phyloP scores from a whole-genome alignment of 345 rosid species.

The Bruguiera gymnorhiza region DNA sequence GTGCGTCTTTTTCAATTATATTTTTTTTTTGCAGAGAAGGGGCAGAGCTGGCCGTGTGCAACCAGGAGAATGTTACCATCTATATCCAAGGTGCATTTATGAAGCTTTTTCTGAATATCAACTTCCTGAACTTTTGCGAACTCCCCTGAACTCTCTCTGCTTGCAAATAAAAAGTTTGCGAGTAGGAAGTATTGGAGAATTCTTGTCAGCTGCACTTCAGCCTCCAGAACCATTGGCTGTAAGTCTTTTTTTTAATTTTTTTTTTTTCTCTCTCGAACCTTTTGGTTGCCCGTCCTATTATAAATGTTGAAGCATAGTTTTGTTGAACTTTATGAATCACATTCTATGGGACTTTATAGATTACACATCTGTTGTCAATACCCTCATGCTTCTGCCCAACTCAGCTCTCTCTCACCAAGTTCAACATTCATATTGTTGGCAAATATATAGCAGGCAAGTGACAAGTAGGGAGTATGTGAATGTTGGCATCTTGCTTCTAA shows the following conservation, averaged over 20 bases:
- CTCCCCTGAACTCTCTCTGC: conserved; percentile 98
- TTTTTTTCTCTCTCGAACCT: not conserved
- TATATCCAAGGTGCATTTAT: conserved; percentile 84
- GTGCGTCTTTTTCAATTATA: conserved; percentile 1
- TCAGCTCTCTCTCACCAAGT: not conserved
- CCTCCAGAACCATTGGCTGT: conserved; percentile 88
- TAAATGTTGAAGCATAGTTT: not conserved
- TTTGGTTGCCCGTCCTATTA: not conserved
- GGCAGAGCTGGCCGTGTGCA: conserved; percentile 98
- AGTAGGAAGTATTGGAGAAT: conserved; percentile 83
- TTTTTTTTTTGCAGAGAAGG: conserved; percentile 58
- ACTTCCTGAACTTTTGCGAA: conserved; percentile 97
- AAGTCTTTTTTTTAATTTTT: conserved; percentile 34
- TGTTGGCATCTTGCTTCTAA: too few species aligned
- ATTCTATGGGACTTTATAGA: too few species aligned
- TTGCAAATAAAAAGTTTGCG: conserved; percentile 96
- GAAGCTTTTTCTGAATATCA: conserved; percentile 96
- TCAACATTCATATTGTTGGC: not conserved
- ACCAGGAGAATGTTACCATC: conserved; percentile 93
- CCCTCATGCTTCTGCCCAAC: too few species aligned
- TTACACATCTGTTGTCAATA: too few species aligned
- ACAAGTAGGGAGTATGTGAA: too few species aligned
- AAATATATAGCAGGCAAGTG: too few species aligned
- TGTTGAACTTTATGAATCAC: not conserved
- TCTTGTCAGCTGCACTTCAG: conserved; percentile 94